phyloP scores from a whole-genome alignment of 352 stramenopile species.

The Globisporangium viniferum region DNA sequence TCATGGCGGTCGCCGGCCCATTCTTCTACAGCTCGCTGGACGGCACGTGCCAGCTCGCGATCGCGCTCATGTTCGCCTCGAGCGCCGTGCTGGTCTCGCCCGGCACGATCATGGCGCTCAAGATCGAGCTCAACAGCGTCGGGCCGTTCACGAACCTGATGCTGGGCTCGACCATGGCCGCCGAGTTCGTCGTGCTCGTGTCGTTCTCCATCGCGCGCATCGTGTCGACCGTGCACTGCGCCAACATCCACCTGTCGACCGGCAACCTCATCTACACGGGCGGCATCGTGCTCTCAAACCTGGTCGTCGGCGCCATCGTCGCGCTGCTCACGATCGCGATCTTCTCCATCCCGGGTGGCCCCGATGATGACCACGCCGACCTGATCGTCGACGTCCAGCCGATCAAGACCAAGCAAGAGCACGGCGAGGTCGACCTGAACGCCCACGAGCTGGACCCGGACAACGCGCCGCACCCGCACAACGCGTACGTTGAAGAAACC shows the following conservation, averaged over 20 bases:
- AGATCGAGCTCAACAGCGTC: constrained; percentile 73
- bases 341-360: constrained; percentile 53
- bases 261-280: constrained; percentile 54
- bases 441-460: constrained; percentile 24
- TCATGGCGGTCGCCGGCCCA: constrained; percentile 31
- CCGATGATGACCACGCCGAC: constrained; percentile 24
- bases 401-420: neutral
- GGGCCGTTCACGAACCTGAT: constrained; percentile 74
- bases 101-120: constrained; percentile 71
- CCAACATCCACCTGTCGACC: constrained; percentile 43
- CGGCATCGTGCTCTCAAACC: constrained; percentile 46
- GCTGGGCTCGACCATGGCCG: constrained; percentile 63
- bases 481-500: constrained; percentile 41
- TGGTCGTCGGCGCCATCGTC: constrained; percentile 43
- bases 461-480: constrained; percentile 43
- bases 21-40: constrained; percentile 69
- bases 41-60: constrained; percentile 35
- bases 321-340: constrained; percentile 43
- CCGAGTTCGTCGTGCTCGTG: constrained; percentile 73
- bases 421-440: constrained; percentile 23
- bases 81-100: constrained; percentile 66
- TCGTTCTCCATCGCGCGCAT: constrained; percentile 68
- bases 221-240: constrained; percentile 58
- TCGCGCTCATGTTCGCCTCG: constrained; percentile 70
- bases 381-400: too few species aligned